Percentiles rank a stretch among this genome's conserved stretches.
Conservation (phyloP, 306 rosid genomes). For the Purshia tridentata region DNA sequence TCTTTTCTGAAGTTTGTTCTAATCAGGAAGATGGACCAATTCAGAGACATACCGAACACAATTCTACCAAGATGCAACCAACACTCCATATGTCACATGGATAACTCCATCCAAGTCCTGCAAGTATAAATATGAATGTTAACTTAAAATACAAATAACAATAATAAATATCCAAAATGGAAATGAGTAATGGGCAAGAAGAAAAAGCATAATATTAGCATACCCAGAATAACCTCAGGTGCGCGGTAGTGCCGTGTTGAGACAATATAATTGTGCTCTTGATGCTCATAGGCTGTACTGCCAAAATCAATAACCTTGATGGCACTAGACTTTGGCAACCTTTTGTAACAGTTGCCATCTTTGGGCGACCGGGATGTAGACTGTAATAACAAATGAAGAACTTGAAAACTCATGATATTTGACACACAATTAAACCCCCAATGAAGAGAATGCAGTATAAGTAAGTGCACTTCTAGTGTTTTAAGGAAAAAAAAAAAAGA, state of each 20-base stretch:
- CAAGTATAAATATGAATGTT: conserved; percentile 1
- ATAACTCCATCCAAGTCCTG: conserved; percentile 87
- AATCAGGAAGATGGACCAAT: neutral
- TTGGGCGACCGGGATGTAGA: conserved; percentile 54
- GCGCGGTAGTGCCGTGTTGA: conserved; percentile 90
- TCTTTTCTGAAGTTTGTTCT: neutral
- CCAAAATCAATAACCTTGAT: conserved; percentile 90
- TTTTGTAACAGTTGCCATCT: conserved; percentile 51
- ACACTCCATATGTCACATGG: conserved; percentile 88
- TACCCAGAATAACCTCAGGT: conserved; percentile 89
- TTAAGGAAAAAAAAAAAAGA: neutral
- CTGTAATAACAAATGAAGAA: conserved; percentile 32
- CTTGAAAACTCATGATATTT: neutral
- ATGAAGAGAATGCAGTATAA: neutral
- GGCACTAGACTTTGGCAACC: conserved; percentile 78
- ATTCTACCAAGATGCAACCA: conserved; percentile 78
- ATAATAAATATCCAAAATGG: neutral
- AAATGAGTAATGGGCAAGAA: neutral
- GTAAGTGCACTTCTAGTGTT: neutral
- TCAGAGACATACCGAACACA: conserved; percentile 60
- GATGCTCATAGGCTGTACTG: conserved; percentile 72
- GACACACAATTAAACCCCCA: neutral
- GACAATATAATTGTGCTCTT: conserved; percentile 71
- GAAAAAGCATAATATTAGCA: neutral
- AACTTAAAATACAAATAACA: neutral